phyloP scores from a whole-genome alignment of 768 basidiomycete genomes.

The Chlorophyllum brunneum region DNA sequence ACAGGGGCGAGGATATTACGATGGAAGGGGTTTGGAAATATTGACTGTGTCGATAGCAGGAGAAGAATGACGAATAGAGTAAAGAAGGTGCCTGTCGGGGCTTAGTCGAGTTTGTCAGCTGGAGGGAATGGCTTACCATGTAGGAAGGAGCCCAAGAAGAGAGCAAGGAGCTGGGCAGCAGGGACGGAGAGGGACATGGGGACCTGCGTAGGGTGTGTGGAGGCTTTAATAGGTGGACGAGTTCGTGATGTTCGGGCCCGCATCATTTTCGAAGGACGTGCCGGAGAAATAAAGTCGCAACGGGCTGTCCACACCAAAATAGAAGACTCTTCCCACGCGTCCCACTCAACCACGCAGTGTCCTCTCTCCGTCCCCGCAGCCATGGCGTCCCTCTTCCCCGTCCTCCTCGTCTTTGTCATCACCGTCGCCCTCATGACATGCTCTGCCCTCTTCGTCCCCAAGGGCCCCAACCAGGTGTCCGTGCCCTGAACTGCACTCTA shows the following conservation, averaged over 20 bases:
- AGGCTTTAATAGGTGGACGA: not conserved
- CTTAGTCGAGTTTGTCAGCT: not conserved
- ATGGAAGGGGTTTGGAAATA: not conserved
- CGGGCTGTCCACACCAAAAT: not conserved
- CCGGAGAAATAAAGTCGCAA: too few relatives aligned
- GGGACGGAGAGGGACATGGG: not conserved
- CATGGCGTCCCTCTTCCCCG: slow-evolving; percentile 72
- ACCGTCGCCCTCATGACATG: slow-evolving; percentile 60
- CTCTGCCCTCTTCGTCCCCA: slow-evolving; percentile 69
- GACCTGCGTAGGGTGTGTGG: too few relatives aligned
- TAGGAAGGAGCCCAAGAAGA: not conserved
- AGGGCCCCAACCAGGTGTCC: slow-evolving; percentile 89
- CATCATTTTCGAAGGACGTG: not conserved
- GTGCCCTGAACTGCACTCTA: slow-evolving; percentile 24
- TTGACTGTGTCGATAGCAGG: not conserved
- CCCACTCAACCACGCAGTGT: too few relatives aligned
- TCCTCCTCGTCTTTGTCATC: slow-evolving; percentile 63
- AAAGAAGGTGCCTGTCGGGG: not conserved
- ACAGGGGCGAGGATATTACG: not conserved
- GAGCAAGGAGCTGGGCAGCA: slow-evolving; percentile 2
- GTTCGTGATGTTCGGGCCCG: not conserved
- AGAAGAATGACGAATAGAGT: slow-evolving; percentile 7
- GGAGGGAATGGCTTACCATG: not conserved
- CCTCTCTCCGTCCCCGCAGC: too few relatives aligned
- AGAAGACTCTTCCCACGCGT: not conserved